Evolutionary conservation across 106 monocot genomes (phyloP), one percentile per base, ranked within the genome.

Genomic region (Apostasia ramifera): DNA sequence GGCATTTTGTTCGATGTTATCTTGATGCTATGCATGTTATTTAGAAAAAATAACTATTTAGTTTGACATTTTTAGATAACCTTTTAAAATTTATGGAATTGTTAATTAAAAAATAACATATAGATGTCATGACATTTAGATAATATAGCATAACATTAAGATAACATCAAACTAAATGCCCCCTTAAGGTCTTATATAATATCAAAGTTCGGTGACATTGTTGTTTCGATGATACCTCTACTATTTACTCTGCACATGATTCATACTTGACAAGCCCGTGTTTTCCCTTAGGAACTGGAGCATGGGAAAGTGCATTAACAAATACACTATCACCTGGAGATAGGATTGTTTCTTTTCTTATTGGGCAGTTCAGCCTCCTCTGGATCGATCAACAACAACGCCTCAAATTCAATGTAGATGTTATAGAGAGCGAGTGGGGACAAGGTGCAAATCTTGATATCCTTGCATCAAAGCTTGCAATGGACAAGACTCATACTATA

Each of bases 321-420:
- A 94, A 94, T 73, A 94, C 94, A 1, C 66, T 94, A 40, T 94
- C 94, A 57, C 94, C 94, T 44, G 94, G 94, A 6, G 90, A 91
- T 50, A 68, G 55, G 44, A 94, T 94, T 41, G 71, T 94, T 8
- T 85, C 90, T 7, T 94, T 94, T 61, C 80, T 90, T 9, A 87
- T 94, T 39, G 94, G 94, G 4, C 94, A 94, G 60, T 94, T 94
- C 63, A 94, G 94, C 66, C 81, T 90, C 8, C 78, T 94, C 38
- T 94, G 94, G 94, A 94, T 94, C 52, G 94, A 94, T 75, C 94
- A 94, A 70, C 90, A 94, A 55, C 75, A 88, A 55, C 94, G 94
- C 59, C 90, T 94, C 62, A 87, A 87, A 2, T 94, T 94, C 47
- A 63, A 94, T 66, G 94, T 94, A 2, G 94, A 94, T 72, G 91